Percentiles rank a stretch among this genome's conserved stretches.
These are phyloP conservation scores for Jatropha podagrica DNA, from an alignment of 441 rosid genomes.

Conservation along the genomic window DNA sequence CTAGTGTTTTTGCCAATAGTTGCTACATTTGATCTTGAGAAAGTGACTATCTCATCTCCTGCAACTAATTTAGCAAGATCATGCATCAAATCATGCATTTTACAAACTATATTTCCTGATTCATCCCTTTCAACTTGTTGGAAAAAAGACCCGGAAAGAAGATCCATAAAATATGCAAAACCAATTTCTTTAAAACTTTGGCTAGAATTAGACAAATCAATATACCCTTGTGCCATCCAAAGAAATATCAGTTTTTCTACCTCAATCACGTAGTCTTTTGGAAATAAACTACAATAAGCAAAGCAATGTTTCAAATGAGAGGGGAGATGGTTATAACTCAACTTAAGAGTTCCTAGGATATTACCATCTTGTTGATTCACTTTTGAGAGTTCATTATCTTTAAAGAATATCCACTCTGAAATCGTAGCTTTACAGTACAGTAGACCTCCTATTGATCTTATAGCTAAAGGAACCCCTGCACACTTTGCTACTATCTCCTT, in stretches of 20 bases:
- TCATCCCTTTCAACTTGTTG: conserved; percentile 25
- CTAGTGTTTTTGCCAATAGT: background rate
- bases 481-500: conserved; percentile 29
- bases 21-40: background rate
- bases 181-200: conserved; percentile 15
- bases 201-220: background rate
- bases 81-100: conserved; percentile 37
- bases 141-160: conserved; percentile 24
- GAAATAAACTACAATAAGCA: conserved; percentile 21
- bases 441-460: conserved; percentile 28
- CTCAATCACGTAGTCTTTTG: conserved; percentile 7
- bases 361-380: background rate
- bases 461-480: conserved; percentile 35
- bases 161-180: conserved; percentile 13
- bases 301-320: conserved; percentile 26
- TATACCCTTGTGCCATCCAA: conserved; percentile 30
- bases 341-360: conserved; percentile 6
- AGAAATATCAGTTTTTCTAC: background rate
- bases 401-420: conserved; percentile 23
- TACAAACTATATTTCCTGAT: conserved; percentile 8
- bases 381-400: conserved; percentile 5
- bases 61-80: conserved; percentile 29
- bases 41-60: conserved; percentile 4
- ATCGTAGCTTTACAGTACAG: conserved; percentile 5
- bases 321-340: conserved; percentile 27